These are phyloP conservation scores for Centrapalus pauciflorus DNA, from an alignment of 129 eudicot genomes.

Conservation along the genomic window DNA sequence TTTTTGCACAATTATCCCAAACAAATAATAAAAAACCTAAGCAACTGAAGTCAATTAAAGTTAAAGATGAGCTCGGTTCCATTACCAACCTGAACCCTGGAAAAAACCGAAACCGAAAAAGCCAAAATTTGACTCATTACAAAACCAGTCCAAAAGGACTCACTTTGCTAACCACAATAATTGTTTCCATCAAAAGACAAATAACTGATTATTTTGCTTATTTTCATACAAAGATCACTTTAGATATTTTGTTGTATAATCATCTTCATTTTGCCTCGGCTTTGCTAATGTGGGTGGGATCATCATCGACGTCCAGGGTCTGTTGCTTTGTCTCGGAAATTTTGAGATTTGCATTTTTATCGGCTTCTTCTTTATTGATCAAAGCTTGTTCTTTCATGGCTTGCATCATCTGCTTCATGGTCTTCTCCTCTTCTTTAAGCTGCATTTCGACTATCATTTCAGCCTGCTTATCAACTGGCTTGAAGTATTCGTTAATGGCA, in stretches of 20 bases:
- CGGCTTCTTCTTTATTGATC: conserved; percentile 49
- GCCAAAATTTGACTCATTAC: no score
- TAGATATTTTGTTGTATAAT: neutral
- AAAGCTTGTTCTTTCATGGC: conserved; percentile 69
- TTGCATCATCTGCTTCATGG: conserved; percentile 62
- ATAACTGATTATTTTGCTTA: no score
- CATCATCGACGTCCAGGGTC: conserved; percentile 14
- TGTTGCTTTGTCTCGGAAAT: conserved; percentile 35
- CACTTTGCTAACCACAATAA: no score
- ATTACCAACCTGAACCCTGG: no score
- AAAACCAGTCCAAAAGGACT: no score
- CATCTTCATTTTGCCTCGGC: conserved; percentile 25
- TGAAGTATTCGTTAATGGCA: conserved; percentile 69
- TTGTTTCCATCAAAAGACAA: no score
- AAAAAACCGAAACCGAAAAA: no score
- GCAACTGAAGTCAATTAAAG: no score
- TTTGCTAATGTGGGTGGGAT: neutral
- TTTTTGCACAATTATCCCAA: no score
- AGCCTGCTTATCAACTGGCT: conserved; percentile 80
- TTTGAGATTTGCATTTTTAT: conserved; percentile 28
- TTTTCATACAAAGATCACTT: conserved; percentile 11
- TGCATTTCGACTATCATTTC: conserved; percentile 64
- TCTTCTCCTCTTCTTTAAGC: conserved; percentile 70
- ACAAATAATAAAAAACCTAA: no score
- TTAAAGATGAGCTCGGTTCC: no score